Evolutionary conservation across 2,329 filamentous ascomycete species (phyloP).

Genomic region (Botrytis aclada): DNA sequence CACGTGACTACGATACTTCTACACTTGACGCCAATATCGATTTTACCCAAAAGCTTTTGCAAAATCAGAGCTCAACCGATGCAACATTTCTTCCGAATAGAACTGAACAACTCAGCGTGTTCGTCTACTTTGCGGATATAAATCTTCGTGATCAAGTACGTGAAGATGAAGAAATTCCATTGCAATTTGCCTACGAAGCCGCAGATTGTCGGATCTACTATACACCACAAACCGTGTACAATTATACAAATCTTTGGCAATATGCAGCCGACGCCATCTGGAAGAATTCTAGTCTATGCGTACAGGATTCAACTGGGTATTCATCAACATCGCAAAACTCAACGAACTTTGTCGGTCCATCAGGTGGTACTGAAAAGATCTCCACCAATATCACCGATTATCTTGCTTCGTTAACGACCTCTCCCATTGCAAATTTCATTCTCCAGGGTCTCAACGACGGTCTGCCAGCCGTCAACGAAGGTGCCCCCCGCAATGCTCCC

Average conservation of each 20-base stretch:
- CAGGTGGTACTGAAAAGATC: background rate
- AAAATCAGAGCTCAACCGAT: constrained; percentile 19
- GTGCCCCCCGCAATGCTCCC: background rate
- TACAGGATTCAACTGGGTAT: constrained; percentile 27
- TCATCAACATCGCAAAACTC: constrained; percentile 6
- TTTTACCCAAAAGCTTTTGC: constrained; percentile 29
- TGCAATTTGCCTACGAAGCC: constrained; percentile 60
- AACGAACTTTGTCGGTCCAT: constrained; percentile 4
- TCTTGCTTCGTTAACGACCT: constrained; percentile 2
- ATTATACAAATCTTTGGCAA: constrained; percentile 51
- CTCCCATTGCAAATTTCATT: constrained; percentile 16
- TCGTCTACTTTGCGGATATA: constrained; percentile 38
- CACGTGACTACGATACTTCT: constrained; percentile 38
- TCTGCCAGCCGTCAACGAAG: background rate
- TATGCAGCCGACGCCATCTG: constrained; percentile 42
- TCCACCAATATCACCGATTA: constrained; percentile 15
- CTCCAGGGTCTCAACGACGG: constrained; percentile 12
- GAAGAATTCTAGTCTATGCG: constrained; percentile 40
- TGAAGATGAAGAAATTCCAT: constrained; percentile 40
- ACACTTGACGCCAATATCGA: constrained; percentile 28
- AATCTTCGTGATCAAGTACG: constrained; percentile 44
- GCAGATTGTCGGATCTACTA: constrained; percentile 60
- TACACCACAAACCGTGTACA: constrained; percentile 49
- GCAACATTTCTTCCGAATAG: constrained; percentile 31
- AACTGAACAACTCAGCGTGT: constrained; percentile 20